A percentile compares a stretch with the other conserved stretches of the same genome.
phyloP scores from a whole-genome alignment of 2,329 filamentous ascomycete species.

The Cladophialophora immunda region DNA sequence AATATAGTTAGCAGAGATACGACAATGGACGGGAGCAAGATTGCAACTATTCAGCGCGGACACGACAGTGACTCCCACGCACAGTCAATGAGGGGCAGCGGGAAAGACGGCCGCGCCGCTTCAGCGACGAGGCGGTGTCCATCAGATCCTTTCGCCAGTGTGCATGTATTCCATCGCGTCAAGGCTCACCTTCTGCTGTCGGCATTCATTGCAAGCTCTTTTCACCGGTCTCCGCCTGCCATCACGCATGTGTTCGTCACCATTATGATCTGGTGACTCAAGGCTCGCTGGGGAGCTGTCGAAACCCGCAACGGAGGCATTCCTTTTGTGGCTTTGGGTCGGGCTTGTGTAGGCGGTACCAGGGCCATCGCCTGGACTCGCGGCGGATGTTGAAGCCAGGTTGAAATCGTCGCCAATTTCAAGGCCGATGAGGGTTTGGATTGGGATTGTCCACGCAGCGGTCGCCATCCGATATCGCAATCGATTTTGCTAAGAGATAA shows the following conservation, averaged over 20 bases:
- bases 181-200: constrained; percentile 71
- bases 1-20: constrained; percentile 22
- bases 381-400: constrained; percentile 37
- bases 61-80: constrained; percentile 14
- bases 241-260: constrained; percentile 52
- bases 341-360: constrained; percentile 40
- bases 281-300: constrained; percentile 58
- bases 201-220: constrained; percentile 73
- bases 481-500: constrained; percentile 29
- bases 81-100: constrained; percentile 3
- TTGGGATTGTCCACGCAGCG: constrained; percentile 26
- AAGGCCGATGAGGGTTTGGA: constrained; percentile 28
- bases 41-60: neutral
- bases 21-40: neutral
- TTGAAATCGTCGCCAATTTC: constrained; percentile 33
- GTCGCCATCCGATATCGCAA: constrained; percentile 35
- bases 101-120: neutral
- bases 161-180: neutral
- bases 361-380: constrained; percentile 36
- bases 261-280: constrained; percentile 46
- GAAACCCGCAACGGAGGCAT: constrained; percentile 53
- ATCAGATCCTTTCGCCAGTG: neutral
- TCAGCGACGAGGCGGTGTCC: neutral
- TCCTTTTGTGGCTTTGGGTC: constrained; percentile 51
- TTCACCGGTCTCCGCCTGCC: constrained; percentile 61